Evolutionary conservation across 225 moss, liverwort and hornwort species (phyloP).

Genomic region (Takakia lepidozioides): DNA sequence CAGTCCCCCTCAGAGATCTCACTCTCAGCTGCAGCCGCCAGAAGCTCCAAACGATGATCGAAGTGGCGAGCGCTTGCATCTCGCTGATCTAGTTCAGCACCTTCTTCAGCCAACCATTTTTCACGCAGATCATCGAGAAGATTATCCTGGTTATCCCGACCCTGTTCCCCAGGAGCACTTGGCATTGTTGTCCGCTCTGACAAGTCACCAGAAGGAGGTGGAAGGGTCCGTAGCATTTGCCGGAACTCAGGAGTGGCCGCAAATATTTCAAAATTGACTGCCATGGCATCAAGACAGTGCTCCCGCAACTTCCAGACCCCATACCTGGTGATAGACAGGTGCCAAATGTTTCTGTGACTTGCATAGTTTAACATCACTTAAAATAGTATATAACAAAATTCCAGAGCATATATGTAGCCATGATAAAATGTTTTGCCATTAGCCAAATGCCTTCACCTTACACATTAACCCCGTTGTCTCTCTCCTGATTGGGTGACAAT

Average conservation of each 20-base stretch:
- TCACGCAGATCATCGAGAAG: slow-evolving; percentile 81
- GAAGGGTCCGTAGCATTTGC: slow-evolving; percentile 62
- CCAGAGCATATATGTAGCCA: no score
- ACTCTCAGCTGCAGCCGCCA: slow-evolving; percentile 31
- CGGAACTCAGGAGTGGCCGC: slow-evolving; percentile 61
- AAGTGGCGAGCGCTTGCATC: slow-evolving; percentile 75
- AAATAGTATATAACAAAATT: no score
- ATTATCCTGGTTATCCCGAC: slow-evolving; percentile 41
- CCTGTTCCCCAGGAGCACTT: slow-evolving; percentile 67
- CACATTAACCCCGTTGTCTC: no score
- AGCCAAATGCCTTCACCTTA: no score
- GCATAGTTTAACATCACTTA: no score
- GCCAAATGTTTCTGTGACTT: no score
- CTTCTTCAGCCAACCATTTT: slow-evolving; percentile 91
- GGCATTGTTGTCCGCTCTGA: slow-evolving; percentile 67
- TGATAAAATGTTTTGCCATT: no score
- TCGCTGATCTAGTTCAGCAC: slow-evolving; percentile 71
- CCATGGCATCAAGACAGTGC: slow-evolving; percentile 85
- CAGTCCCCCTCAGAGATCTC: no score
- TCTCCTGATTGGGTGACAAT: no score
- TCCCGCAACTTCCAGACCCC: slow-evolving; percentile 86
- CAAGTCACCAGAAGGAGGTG: slow-evolving; percentile 79
- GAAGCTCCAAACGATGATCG: slow-evolving; percentile 48
- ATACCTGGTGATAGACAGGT: no score
- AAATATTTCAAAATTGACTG: slow-evolving; percentile 75